Base-by-base conservation (phyloP, 257 asterid species). In the Ilex asprella region DNA sequence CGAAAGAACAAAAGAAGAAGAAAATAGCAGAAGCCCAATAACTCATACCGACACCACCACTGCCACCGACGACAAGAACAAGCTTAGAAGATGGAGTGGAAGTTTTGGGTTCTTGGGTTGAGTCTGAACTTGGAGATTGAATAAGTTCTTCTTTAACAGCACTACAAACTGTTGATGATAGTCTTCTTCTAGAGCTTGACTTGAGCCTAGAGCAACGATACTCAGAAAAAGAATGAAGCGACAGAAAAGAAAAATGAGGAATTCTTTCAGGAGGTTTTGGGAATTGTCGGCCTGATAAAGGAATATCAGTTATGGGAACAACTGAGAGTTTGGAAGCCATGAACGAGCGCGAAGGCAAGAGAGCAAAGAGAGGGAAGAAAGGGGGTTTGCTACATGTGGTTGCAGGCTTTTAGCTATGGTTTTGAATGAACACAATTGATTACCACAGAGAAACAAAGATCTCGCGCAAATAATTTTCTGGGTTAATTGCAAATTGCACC, bases 11-110 rank as follows among this genome's bases (percentile, higher is more conserved):
- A 21, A 16, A 4, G 70, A 56, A 16, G 47, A 44, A 3, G n/a
- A 35, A 35, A 35, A 35, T 35, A 35, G 56, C 2, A 16, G 35
- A 52, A n/a, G 10, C 29, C 4, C 39, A 39, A 58, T 31, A 51
- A 44, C 15, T 55, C 64, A 58, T 81, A 91, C 98, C 98, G 63
- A 91, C 98, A 35, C 98, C 98, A 16, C 98, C 98, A 43, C 95
- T 79, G 74, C 92, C 96, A 44, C 98, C 98, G 73, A 86, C 82
- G 16, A 91, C 98, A 62, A 91, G 95, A 74, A 91, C 95, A 3
- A 86, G 85, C 85, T 84, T 91, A 27, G 91, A 77, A 16, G 83
- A 71, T 3, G 73, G 54, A 65, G 65, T 30, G 56, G 59, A 2
- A 14, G 51, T 30, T 39, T 51, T 60, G 16, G 78, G 66, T 61